Percentiles rank a stretch among this genome's conserved stretches.
Evolutionary conservation across 768 basidiomycete genomes (phyloP).

Genomic region (Russula emetica): DNA sequence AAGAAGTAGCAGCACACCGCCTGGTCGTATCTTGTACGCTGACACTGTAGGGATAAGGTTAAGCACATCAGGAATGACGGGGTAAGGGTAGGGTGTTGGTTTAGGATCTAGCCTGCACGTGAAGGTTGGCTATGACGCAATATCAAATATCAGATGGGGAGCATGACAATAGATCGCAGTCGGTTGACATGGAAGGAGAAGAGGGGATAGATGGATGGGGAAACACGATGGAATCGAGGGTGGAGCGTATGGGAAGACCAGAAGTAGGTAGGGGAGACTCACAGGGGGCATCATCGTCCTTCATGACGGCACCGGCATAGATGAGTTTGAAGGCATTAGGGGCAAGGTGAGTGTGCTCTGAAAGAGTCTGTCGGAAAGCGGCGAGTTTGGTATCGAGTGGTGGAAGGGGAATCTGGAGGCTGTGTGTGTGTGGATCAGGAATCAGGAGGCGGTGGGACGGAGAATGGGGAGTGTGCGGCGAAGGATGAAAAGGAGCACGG

Average conservation of each 20-base stretch:
- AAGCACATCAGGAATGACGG: conserved; percentile 26
- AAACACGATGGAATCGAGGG: conserved; percentile 24
- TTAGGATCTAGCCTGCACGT: background rate
- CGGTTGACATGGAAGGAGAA: background rate
- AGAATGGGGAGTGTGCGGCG: conserved; percentile 10
- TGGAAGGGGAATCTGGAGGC: conserved; percentile 53
- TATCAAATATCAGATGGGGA: conserved; percentile 18
- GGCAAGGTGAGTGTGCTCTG: conserved; percentile 71
- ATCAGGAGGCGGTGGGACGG: conserved; percentile 7
- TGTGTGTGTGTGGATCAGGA: conserved; percentile 28
- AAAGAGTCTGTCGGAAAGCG: conserved; percentile 55
- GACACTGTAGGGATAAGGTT: conserved; percentile 48
- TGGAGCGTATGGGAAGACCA: background rate
- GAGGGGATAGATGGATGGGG: conserved; percentile 12
- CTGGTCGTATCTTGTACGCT: conserved; percentile 64
- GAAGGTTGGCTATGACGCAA: conserved; percentile 15
- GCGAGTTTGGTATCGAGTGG: conserved; percentile 54
- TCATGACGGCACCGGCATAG: conserved; percentile 86
- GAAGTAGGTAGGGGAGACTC: conserved; percentile 30
- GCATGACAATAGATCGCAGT: background rate
- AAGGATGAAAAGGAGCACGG: conserved; percentile 12
- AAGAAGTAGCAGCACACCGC: conserved; percentile 68
- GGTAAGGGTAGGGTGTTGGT: conserved; percentile 8
- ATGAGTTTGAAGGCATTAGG: conserved; percentile 76
- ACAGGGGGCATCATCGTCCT: conserved; percentile 70